Percentiles rank a stretch among this genome's conserved stretches.
These are phyloP conservation scores for Effrenium voratum DNA, from an alignment of 73 alveolate species.

Conservation along the genomic window DNA sequence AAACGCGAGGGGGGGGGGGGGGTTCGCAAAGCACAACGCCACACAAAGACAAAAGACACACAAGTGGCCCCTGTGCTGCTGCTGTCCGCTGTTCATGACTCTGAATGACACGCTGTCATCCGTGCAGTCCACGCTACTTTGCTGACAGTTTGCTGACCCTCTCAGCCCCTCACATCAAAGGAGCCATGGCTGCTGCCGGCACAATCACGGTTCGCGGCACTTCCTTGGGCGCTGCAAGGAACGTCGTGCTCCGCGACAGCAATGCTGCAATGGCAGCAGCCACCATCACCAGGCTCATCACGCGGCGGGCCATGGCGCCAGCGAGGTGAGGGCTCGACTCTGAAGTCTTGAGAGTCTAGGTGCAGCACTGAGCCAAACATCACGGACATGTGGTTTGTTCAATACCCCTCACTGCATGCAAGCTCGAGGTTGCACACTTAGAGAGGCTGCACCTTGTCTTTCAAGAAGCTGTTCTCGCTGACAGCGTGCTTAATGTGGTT, in stretches of 20 bases:
- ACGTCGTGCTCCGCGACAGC: slow-evolving; percentile 43
- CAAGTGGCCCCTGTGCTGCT: not conserved
- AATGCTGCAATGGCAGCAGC: slow-evolving; percentile 21
- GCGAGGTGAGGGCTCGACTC: not conserved
- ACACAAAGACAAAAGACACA: not conserved
- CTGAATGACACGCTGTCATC: not conserved
- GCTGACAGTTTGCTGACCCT: not conserved
- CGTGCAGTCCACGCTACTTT: not conserved
- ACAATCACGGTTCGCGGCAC: slow-evolving; percentile 38
- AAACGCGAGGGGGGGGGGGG: not conserved
- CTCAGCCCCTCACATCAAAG: slow-evolving; percentile 9
- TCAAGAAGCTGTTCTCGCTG: slow-evolving; percentile 4
- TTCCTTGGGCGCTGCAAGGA: slow-evolving; percentile 38
- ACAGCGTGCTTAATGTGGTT: slow-evolving; percentile 42
- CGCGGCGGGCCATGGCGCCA: slow-evolving; percentile 32
- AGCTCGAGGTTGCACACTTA: not conserved
- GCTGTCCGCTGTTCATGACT: no score
- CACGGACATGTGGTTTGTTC: not conserved
- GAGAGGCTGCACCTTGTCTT: slow-evolving; percentile 9
- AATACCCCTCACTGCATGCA: not conserved
- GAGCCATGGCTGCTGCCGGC: slow-evolving; percentile 45
- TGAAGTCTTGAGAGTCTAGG: no score
- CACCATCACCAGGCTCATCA: slow-evolving; percentile 45
- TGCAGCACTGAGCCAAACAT: no score
- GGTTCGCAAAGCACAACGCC: not conserved